These are phyloP conservation scores for Kitagawia praeruptora DNA, from an alignment of 129 eudicot genomes.

Conservation along the genomic window DNA sequence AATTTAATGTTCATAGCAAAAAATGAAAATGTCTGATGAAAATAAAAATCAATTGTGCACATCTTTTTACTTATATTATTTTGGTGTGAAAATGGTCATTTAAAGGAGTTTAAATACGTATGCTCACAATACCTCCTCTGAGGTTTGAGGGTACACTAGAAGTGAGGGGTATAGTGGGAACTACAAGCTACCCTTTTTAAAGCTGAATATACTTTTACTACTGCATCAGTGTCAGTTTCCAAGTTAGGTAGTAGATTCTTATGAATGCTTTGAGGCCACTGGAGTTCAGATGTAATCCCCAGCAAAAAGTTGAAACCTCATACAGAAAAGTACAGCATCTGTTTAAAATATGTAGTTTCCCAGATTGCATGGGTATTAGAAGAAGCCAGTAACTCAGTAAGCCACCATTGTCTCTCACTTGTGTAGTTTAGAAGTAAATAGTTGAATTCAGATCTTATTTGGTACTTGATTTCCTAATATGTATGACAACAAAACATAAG, in stretches of 20 bases:
- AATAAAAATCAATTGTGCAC: neutral
- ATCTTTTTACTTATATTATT: neutral
- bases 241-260: neutral
- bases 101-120: neutral
- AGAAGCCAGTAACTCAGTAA: neutral
- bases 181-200: neutral
- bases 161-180: neutral
- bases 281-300: neutral
- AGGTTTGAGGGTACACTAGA: neutral
- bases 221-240: neutral
- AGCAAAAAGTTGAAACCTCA: neutral
- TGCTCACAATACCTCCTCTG: neutral
- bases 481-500: too few species aligned
- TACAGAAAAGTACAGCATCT: neutral
- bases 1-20: neutral
- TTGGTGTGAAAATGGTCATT: neutral
- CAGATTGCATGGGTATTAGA: neutral
- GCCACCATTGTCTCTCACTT: neutral
- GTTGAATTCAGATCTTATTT: neutral
- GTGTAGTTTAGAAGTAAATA: neutral
- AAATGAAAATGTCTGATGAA: neutral
- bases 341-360: neutral
- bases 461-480: neutral
- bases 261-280: neutral
- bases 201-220: neutral